These are phyloP conservation scores for Sclerotinia sclerotiorum DNA, from an alignment of 2,329 filamentous ascomycete species.

Conservation along the genomic window DNA sequence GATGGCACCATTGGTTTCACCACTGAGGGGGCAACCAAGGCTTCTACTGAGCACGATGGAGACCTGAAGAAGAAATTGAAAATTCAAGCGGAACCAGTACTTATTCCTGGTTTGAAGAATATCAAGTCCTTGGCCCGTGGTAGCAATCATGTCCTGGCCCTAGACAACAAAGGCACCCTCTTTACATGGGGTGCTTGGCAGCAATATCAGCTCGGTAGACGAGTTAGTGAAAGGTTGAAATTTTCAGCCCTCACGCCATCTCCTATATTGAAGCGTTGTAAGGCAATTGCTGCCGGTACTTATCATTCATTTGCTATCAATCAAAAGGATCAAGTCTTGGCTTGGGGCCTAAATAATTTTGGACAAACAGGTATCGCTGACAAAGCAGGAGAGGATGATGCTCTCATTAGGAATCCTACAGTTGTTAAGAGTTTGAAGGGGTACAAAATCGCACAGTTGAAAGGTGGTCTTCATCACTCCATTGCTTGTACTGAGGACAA, in stretches of 20 bases:
- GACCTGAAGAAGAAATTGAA: conserved; percentile 31
- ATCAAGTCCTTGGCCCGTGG: conserved; percentile 54
- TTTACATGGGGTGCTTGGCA: conserved; percentile 66
- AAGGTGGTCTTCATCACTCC: conserved; percentile 76
- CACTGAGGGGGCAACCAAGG: conserved; percentile 1
- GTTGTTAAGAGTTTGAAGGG: neutral
- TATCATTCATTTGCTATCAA: conserved; percentile 80
- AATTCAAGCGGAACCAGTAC: conserved; percentile 43
- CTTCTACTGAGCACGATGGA: neutral
- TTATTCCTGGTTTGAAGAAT: conserved; percentile 58
- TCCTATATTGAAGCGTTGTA: conserved; percentile 39
- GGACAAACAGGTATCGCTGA: conserved; percentile 71
- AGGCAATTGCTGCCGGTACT: conserved; percentile 53
- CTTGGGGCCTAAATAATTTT: conserved; percentile 87
- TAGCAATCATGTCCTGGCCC: conserved; percentile 58
- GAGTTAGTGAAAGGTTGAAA: conserved; percentile 37
- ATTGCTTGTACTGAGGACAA: conserved; percentile 59
- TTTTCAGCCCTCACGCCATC: conserved; percentile 34
- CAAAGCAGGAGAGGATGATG: conserved; percentile 64
- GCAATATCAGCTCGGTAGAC: conserved; percentile 66
- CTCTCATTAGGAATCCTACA: conserved; percentile 51
- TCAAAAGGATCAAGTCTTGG: conserved; percentile 67
- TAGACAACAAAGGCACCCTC: conserved; percentile 58
- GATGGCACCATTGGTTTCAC: conserved; percentile 61
- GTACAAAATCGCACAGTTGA: conserved; percentile 46